Percentiles rank a stretch among this genome's conserved stretches.
phyloP scores from a whole-genome alignment of 192 early-diverging fungal species.

The Dispira simplex region DNA sequence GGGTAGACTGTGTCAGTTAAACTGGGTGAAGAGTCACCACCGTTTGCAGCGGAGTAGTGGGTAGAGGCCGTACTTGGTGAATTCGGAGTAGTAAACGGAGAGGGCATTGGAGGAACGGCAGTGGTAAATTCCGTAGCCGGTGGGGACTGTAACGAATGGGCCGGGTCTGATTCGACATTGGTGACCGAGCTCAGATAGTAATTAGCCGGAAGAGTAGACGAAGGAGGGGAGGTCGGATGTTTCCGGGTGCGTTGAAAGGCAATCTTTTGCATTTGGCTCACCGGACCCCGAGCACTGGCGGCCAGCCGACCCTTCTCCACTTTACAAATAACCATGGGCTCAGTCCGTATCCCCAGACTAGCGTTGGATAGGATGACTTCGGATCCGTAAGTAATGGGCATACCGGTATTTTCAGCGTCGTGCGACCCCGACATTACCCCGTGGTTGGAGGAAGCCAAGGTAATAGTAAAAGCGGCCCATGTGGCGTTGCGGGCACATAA shows the following conservation, averaged over 20 bases:
- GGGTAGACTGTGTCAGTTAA: too few relatives aligned
- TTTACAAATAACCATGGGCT: slow-evolving; percentile 57
- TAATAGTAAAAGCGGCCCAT: slow-evolving; percentile 48
- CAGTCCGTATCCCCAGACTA: slow-evolving; percentile 41
- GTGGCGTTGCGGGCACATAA: slow-evolving; percentile 41
- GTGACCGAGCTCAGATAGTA: slow-evolving; percentile 8
- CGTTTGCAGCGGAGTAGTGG: too few relatives aligned
- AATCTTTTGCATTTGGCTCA: slow-evolving; percentile 79
- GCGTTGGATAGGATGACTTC: slow-evolving; percentile 54
- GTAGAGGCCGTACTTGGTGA: too few relatives aligned
- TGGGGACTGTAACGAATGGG: neutral
- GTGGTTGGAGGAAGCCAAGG: slow-evolving; percentile 16
- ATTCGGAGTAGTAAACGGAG: too few relatives aligned
- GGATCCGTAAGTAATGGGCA: slow-evolving; percentile 52
- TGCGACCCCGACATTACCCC: neutral
- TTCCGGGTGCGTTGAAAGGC: slow-evolving; percentile 19
- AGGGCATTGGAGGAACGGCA: slow-evolving; percentile 10
- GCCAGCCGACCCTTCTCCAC: slow-evolving; percentile 59
- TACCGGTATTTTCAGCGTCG: slow-evolving; percentile 2
- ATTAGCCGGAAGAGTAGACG: neutral
- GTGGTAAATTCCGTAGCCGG: slow-evolving; percentile 7
- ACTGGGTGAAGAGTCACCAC: too few relatives aligned
- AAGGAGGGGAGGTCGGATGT: too few relatives aligned
- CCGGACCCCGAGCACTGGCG: slow-evolving; percentile 41
- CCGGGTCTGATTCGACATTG: neutral